Conservation (phyloP, 2,329 filamentous ascomycete species). For the Fusarium bulbicola region DNA sequence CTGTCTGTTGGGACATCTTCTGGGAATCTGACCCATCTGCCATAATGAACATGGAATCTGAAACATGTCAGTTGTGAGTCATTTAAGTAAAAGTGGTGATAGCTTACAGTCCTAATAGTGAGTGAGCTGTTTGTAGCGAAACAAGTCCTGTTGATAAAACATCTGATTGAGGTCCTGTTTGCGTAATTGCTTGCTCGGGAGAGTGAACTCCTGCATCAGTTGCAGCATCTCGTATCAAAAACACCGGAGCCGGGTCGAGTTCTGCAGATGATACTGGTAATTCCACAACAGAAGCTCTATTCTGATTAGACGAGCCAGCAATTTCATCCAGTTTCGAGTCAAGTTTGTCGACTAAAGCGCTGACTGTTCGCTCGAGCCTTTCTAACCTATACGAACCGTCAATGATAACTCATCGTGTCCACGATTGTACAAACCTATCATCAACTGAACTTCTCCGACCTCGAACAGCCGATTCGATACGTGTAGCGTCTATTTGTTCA, state of each 20-base stretch:
- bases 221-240: slow-evolving; percentile 43
- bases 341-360: slow-evolving; percentile 18
- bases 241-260: slow-evolving; percentile 33
- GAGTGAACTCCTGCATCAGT: slow-evolving; percentile 38
- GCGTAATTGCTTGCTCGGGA: neutral
- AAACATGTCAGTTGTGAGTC: neutral
- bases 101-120: slow-evolving; percentile 35
- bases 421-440: neutral
- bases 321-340: slow-evolving; percentile 14
- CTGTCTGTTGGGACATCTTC: slow-evolving; percentile 18
- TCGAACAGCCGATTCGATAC: rapidly evolving
- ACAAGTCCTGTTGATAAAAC: slow-evolving; percentile 38
- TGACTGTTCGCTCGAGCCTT: slow-evolving; percentile 17
- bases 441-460: neutral
- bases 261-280: neutral
- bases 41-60: slow-evolving; percentile 42
- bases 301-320: neutral
- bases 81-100: rapidly evolving
- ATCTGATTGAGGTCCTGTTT: slow-evolving; percentile 5
- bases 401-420: neutral
- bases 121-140: slow-evolving; percentile 19
- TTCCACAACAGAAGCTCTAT: neutral
- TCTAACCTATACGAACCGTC: slow-evolving; percentile 8
- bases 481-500: neutral
- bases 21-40: slow-evolving; percentile 41